Conservation (phyloP, 1,284 basidiomycete species). For the Leccinum pallidistipes region DNA sequence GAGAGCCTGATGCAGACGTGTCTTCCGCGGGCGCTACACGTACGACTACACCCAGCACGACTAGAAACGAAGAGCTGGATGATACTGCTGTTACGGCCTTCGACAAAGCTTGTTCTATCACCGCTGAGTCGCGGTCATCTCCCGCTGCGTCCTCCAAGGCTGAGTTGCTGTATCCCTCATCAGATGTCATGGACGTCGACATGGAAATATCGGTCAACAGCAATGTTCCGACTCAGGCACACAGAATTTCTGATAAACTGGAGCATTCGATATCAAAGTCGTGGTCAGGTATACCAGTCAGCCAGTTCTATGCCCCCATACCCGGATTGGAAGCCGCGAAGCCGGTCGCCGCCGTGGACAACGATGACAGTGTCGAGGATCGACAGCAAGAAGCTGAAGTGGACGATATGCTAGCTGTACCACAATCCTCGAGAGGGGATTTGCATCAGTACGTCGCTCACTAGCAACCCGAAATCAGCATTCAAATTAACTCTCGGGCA, state of each 20-base stretch:
- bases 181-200: conserved; percentile 34
- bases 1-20: conserved; percentile 17
- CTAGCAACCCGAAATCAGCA: background rate
- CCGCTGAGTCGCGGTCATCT: conserved; percentile 7
- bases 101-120: conserved; percentile 27
- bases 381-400: conserved; percentile 35
- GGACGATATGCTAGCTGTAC: conserved; percentile 30
- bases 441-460: conserved; percentile 21
- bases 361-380: conserved; percentile 32
- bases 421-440: conserved; percentile 14
- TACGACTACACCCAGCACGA: conserved; percentile 19
- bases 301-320: conserved; percentile 37
- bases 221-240: background rate
- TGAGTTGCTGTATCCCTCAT: conserved; percentile 12
- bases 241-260: background rate
- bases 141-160: conserved; percentile 10
- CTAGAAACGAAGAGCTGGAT: conserved; percentile 21
- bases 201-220: background rate
- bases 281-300: conserved; percentile 17
- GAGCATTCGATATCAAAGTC: conserved; percentile 7
- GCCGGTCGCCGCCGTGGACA: conserved; percentile 15
- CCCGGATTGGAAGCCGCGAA: conserved; percentile 18
- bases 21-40: conserved; percentile 18
- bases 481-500: background rate
- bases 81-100: conserved; percentile 21